Evolutionary conservation across 768 basidiomycete genomes (phyloP).

Genomic region (Tremella fuciformis): DNA sequence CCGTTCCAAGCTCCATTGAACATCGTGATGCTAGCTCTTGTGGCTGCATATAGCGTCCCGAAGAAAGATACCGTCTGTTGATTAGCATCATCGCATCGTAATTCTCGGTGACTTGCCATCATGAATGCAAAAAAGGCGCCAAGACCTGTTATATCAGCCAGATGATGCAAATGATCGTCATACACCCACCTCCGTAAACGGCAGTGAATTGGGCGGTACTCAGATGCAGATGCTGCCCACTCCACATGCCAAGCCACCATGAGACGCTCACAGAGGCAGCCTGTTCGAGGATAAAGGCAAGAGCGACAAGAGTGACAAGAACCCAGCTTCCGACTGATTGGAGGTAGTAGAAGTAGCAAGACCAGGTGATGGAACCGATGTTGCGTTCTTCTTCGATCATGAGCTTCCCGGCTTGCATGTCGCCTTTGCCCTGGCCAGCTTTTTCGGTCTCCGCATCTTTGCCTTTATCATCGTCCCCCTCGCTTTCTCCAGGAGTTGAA

Average conservation of each 20-base stretch:
- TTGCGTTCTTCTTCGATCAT: slow-evolving; percentile 58
- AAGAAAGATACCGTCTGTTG: not conserved
- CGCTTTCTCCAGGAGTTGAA: not conserved
- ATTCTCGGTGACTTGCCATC: too few species aligned
- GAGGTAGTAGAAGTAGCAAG: slow-evolving; percentile 58
- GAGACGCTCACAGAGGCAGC: slow-evolving; percentile 62
- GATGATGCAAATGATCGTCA: not conserved
- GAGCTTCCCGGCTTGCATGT: not conserved
- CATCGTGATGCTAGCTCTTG: slow-evolving; percentile 55
- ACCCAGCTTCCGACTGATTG: slow-evolving; percentile 56
- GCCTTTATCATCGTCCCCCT: slow-evolving; percentile 35
- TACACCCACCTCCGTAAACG: slow-evolving; percentile 53
- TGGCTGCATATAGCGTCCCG: slow-evolving; percentile 38
- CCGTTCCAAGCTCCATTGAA: slow-evolving; percentile 61
- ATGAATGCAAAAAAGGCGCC: too few species aligned
- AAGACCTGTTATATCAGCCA: slow-evolving; percentile 3
- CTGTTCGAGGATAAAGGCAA: slow-evolving; percentile 57
- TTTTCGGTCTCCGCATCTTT: slow-evolving; percentile 2
- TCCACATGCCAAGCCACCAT: slow-evolving; percentile 73
- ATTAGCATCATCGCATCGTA: too few species aligned
- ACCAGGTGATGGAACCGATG: slow-evolving; percentile 59
- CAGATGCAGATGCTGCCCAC: slow-evolving; percentile 61
- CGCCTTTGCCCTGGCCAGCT: slow-evolving; percentile 47
- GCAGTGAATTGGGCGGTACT: slow-evolving; percentile 66
- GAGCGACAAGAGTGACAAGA: slow-evolving; percentile 54